Base-by-base conservation (phyloP, 768 basidiomycete genomes). In the Xerocomellus dryophilus region DNA sequence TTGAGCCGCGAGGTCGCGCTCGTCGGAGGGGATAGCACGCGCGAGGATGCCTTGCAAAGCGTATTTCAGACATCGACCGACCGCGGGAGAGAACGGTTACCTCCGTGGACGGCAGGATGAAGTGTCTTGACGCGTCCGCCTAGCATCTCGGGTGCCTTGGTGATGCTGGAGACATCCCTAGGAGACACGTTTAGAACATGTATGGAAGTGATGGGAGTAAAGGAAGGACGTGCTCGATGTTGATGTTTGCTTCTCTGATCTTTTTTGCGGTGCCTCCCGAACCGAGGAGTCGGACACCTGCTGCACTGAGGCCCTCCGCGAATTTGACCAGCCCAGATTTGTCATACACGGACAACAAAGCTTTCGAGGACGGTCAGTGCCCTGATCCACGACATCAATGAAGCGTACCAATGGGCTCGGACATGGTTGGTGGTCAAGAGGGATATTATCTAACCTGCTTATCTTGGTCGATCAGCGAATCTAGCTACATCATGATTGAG, bases 181-280 rank as follows among this genome's bases (percentile, higher is more conserved):
- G 7, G 2, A 17, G 17, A 17, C 34, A 23, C 27, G 44, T 31
- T 61, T 34, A 68, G 53, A 47, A 50, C 15, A 41, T 21, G 43
- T 14, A 31, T 47, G 32, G 45, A 40, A 29, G 49, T 23, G 41
- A 56, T 25, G n/a, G 12, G 12, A 47, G 8, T n/a, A 47, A 53
- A 53, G n/a, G 47, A 53, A 53, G n/a, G 23, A 80, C 91, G 60
- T 66, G 93, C 96, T 93, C 85, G 63, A 98, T 94, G 32, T 85
- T 77, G 58, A 98, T 83, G 9, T 93, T 94, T 29, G 91, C 86
- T 35, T 98, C 94, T 67, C 97, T 84, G 70, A 99, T 96, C 73
- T 90, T 92, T 75, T 96, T 98, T 35, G 97, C 95, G 12, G 97
- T 99, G 50, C 97, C 97, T 57, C 97, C 97, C 29, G 94, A 97